Evolutionary conservation across 2,329 filamentous ascomycete species (phyloP).

Genomic region (Camillea tinctor): DNA sequence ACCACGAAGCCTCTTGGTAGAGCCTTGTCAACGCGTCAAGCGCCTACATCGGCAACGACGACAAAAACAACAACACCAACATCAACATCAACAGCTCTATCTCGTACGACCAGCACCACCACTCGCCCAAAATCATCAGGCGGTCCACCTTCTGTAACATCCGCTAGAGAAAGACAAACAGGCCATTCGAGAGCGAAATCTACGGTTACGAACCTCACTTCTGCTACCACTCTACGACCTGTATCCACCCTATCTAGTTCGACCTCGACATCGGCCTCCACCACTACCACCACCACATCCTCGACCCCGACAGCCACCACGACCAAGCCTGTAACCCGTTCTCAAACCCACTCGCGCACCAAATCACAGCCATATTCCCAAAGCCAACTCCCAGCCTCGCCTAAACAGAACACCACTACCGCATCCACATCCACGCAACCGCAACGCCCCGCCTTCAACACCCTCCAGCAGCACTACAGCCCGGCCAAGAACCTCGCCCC

Average conservation of each 20-base stretch:
- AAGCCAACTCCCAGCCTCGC: conserved; percentile 24
- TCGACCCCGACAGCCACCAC: conserved; percentile 26
- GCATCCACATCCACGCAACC: conserved; percentile 20
- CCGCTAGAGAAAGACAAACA: conserved; percentile 13
- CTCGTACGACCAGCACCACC: conserved; percentile 12
- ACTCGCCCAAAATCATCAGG: conserved; percentile 24
- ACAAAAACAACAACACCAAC: conserved; percentile 2
- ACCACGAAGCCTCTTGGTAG: conserved; percentile 26
- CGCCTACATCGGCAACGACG: conserved; percentile 17
- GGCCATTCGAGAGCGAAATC: conserved; percentile 42
- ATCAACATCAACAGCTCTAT: conserved; percentile 16
- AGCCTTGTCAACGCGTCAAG: conserved; percentile 26
- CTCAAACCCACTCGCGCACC: conserved; percentile 18
- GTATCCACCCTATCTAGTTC: conserved; percentile 11
- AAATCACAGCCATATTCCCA: conserved; percentile 15
- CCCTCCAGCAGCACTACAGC: conserved; percentile 66
- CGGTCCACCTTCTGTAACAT: conserved; percentile 12
- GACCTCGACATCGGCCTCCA: conserved; percentile 1
- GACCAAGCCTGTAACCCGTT: conserved; percentile 21
- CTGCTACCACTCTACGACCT: conserved; percentile 40
- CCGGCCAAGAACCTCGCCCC: conserved; percentile 60
- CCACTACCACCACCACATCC: conserved; percentile 21
- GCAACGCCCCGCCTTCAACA: conserved; percentile 57
- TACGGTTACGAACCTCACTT: conserved; percentile 38
- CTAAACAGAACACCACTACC: conserved; percentile 1